Conservation (phyloP, 1,139 yeast genomes). For the Suhomyces kunorum region DNA sequence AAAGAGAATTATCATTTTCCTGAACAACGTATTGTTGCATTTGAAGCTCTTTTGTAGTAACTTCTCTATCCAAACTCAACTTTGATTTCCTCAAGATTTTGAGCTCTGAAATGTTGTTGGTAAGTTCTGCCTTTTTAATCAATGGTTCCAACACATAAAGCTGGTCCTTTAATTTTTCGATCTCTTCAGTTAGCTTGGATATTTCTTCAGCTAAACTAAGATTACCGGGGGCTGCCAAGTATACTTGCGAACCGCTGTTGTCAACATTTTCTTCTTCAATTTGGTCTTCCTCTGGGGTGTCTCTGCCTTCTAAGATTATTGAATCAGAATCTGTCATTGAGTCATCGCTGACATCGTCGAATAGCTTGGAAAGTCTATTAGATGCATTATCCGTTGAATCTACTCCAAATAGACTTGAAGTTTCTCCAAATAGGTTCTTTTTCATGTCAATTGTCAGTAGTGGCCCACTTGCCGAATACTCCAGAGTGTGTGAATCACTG, state of each 20-base stretch:
- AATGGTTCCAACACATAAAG: conserved; percentile 64
- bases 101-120: conserved; percentile 70
- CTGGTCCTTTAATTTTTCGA: conserved; percentile 65
- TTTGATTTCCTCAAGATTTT: conserved; percentile 68
- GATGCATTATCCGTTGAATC: conserved; percentile 14
- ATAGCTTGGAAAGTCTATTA: conserved; percentile 30
- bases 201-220: conserved; percentile 70
- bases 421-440: conserved; percentile 41
- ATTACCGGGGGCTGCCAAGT: conserved; percentile 69
- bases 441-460: conserved; percentile 26
- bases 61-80: conserved; percentile 64
- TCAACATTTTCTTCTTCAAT: conserved; percentile 5
- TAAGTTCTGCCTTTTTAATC: conserved; percentile 75
- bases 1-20: conserved; percentile 78
- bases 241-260: conserved; percentile 29
- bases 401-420: conserved; percentile 29
- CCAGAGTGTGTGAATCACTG: neutral
- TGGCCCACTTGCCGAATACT: conserved; percentile 6
- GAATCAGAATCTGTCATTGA: conserved; percentile 39
- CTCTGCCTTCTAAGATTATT: conserved; percentile 19
- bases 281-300: conserved; percentile 20
- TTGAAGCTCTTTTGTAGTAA: conserved; percentile 68
- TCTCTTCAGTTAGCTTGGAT: conserved; percentile 52
- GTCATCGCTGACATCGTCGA: conserved; percentile 40
- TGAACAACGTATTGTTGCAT: conserved; percentile 82